Percentiles rank a stretch among this genome's conserved stretches.
Evolutionary conservation across 2,329 filamentous ascomycete genomes (phyloP).

Genomic region (Oidium heveae): DNA sequence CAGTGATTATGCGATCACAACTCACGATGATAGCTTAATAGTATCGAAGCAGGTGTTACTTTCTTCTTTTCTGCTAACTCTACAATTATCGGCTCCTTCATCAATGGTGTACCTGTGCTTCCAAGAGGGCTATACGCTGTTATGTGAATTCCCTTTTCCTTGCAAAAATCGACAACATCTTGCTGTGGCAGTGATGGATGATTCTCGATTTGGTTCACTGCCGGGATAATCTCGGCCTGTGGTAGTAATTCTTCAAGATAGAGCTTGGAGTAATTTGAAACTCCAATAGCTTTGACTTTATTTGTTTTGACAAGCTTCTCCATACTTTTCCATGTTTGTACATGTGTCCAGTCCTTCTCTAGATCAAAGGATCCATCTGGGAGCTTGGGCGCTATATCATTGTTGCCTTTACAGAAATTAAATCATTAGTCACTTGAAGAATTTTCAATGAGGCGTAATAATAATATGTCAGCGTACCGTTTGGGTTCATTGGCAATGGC

Average conservation of each 20-base stretch:
- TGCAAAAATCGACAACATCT: conserved; percentile 25
- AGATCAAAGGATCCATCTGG: conserved; percentile 53
- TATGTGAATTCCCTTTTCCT: conserved; percentile 23
- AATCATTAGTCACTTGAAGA: conserved; percentile 8
- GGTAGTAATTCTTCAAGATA: conserved; percentile 16
- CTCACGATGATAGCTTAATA: too few relatives aligned
- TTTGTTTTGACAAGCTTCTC: conserved; percentile 36
- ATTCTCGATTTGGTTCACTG: conserved; percentile 34
- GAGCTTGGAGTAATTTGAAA: conserved; percentile 15
- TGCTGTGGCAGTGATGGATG: conserved; percentile 31
- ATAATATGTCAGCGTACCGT: conserved; percentile 21
- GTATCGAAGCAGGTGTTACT: too few relatives aligned
- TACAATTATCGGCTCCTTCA: too few relatives aligned
- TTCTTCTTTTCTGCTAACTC: too few relatives aligned
- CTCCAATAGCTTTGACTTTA: conserved; percentile 26
- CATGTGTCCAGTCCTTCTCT: conserved; percentile 39
- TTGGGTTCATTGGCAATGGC: conserved; percentile 58
- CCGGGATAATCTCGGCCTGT: conserved; percentile 21
- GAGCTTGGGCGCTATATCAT: conserved; percentile 50
- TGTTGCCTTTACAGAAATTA: conserved; percentile 26
- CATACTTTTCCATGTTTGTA: conserved; percentile 56
- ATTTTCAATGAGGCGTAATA: not conserved
- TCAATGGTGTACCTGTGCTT: too few relatives aligned
- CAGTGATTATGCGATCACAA: too few relatives aligned
- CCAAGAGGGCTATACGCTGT: too few relatives aligned